These are phyloP conservation scores for Claviceps monticola DNA, from an alignment of 2,329 filamentous ascomycete species.

Conservation along the genomic window DNA sequence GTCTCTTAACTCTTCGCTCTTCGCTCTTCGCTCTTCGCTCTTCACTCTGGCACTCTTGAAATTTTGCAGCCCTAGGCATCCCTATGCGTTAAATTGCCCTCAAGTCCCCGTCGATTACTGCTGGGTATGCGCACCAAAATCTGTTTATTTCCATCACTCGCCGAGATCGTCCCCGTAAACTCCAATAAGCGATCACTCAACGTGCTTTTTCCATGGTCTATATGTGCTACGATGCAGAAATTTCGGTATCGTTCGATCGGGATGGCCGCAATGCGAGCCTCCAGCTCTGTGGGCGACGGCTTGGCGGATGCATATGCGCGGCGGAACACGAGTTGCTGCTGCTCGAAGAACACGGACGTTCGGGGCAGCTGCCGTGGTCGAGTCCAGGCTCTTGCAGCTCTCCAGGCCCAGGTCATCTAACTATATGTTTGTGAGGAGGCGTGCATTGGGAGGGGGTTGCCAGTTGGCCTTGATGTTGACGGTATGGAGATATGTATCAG, in stretches of 20 bases:
- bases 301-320: conserved; percentile 13
- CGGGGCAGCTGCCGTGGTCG: conserved; percentile 17
- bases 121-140: conserved; percentile 44
- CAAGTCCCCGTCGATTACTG: not conserved
- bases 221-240: conserved; percentile 97
- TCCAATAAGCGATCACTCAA: conserved; percentile 86
- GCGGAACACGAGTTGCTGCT: conserved; percentile 1
- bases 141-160: conserved; percentile 76
- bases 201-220: conserved; percentile 97
- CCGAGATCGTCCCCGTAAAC: conserved; percentile 81
- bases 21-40: no score
- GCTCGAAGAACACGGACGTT: conserved; percentile 1
- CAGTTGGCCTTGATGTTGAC: not conserved
- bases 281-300: conserved; percentile 19
- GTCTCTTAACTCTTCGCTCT: no score
- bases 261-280: conserved; percentile 52
- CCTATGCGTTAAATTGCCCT: no score
- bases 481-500: not conserved
- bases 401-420: conserved; percentile 26
- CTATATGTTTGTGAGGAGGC: conserved; percentile 10
- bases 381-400: conserved; percentile 23
- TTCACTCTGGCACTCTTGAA: no score
- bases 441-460: conserved; percentile 4
- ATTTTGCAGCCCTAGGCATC: no score
- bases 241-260: conserved; percentile 75